Conservation (phyloP, 495 filamentous ascomycete species). For the Talaromyces stipitatus region DNA sequence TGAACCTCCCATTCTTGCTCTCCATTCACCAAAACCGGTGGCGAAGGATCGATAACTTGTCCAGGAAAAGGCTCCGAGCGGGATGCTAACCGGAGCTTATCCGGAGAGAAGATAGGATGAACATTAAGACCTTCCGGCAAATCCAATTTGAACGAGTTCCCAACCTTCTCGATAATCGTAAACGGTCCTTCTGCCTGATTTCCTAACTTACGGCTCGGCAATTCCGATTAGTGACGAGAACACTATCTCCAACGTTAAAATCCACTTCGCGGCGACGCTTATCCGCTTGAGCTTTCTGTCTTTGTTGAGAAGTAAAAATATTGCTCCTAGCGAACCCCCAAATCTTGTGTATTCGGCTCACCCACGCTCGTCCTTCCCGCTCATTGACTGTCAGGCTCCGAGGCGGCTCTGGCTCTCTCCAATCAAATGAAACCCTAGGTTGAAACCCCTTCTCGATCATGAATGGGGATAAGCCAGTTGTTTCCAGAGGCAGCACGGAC, state of each 20-base stretch:
- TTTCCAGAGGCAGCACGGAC: too few relatives aligned
- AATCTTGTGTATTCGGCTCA: too few relatives aligned
- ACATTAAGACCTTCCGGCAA: neutral
- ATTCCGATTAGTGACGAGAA: neutral
- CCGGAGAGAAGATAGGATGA: neutral
- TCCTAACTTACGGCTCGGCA: neutral
- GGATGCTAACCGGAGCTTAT: too few relatives aligned
- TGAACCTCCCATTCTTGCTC: conserved; percentile 6
- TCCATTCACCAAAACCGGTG: neutral
- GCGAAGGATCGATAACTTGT: neutral
- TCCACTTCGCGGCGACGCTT: neutral
- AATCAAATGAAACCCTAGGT: too few relatives aligned
- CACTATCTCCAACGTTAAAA: neutral
- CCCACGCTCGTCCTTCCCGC: too few relatives aligned
- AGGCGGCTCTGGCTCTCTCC: too few relatives aligned
- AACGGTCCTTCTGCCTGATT: neutral
- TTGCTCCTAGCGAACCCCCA: neutral
- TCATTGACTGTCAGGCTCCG: too few relatives aligned
- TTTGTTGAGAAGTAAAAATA: neutral
- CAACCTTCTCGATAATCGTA: neutral
- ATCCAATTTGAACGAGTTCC: neutral
- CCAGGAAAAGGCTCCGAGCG: neutral
- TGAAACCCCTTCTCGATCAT: too few relatives aligned
- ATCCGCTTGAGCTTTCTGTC: neutral
- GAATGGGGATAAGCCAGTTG: too few relatives aligned